Base-by-base conservation (phyloP, 306 rosid genomes). In the Potentilla sterilis region DNA sequence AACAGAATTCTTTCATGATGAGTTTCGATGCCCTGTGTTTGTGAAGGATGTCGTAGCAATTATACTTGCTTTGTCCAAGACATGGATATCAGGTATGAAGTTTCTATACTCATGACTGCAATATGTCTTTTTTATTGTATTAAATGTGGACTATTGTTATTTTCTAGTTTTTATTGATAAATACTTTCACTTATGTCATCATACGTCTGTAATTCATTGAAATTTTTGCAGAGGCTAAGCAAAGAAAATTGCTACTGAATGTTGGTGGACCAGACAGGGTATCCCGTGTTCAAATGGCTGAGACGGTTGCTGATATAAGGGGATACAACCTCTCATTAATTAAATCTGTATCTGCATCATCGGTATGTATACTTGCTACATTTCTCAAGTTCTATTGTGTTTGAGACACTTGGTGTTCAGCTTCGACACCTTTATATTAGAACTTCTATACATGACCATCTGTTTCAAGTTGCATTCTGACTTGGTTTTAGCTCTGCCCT, bases 261-360 rank as follows among this genome's bases (percentile, higher is more conserved):
- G 92, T 69, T n/a, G 97, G 98, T 41, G 98, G 98, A 76, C 84
- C 91, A 10, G 91, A 95, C 77, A 79, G 96, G 83, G 85, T 90
- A 35, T 95, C 97, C 1, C 92, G 97, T 35, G 86, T 87, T 73
- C 86, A 92, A 84, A 92, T 92, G 97, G 98, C 98, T 1, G 93
- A 92, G 92, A 80, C 81, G 52, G 96, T 92, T 73, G 97, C 96
- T 11, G 85, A 90, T 75, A 49, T 87, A 52, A 86, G 96, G 84
- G 92, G 97, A 46, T 79, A 87, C 81, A 79, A 83, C 59, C 72
- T 86, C 67, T 86, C 98, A 18, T 83, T 90, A 46, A 85, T 95
- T 74, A 85, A 95, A 72, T 37, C 89, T 37, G 90, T 90, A 59
- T 81, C 95, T 73, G 92, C 97, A 67, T 87, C 93, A 2, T 82